Evolutionary conservation across 2,329 filamentous ascomycete species (phyloP), one percentile per base, ranked within the genome.

Genomic region (Cladobotryum mycophilum): DNA sequence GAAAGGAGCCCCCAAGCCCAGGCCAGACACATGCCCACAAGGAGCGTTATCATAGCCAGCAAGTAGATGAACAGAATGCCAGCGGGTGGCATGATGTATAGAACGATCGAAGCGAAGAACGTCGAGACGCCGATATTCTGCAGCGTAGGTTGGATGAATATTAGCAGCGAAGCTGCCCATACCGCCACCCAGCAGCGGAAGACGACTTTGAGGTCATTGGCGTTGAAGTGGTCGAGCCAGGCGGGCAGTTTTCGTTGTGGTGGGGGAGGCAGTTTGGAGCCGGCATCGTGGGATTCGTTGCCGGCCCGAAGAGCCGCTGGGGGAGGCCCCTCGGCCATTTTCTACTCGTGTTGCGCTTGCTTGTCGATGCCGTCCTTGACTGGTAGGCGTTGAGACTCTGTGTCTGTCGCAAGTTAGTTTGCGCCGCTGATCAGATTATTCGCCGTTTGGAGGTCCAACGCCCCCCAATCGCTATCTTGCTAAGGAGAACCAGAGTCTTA

Each of bases 1-100:
- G 67, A 63, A 42, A 76, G 61, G 2, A 75, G 62, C 3, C 75
- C 75, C 75, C 75, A 78, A 5, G 65, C 72, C 74, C 75, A 77
- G 4, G 68, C 74, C 0, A 75, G 56, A 33, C 65, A 70, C 58
- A 76, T 73, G 15, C 75, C 75, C 2, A 76, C 12, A 3, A 76
- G 59, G 4, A 77, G 60, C 1, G 75, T 70, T 1, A 73, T 35
- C 0, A 67, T 60, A 9, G 61, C 70, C 5, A 78, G 61, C 2
- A 78, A 54, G 52, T 73, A 73, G 37, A 77, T 60, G 35, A 73
- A 70, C 1, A 77, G 57, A 13, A 76, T 75, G 3, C 68, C 68
- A 2, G 69, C 66, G 0, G 74, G 74, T 0, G 75, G 74, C 0
- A 70, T 64, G 20, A 76, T 73, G 30, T 72, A 70, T 11, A 76